Base-by-base conservation (phyloP, 2,329 filamentous ascomycete genomes). In the Lomentospora prolificans region DNA sequence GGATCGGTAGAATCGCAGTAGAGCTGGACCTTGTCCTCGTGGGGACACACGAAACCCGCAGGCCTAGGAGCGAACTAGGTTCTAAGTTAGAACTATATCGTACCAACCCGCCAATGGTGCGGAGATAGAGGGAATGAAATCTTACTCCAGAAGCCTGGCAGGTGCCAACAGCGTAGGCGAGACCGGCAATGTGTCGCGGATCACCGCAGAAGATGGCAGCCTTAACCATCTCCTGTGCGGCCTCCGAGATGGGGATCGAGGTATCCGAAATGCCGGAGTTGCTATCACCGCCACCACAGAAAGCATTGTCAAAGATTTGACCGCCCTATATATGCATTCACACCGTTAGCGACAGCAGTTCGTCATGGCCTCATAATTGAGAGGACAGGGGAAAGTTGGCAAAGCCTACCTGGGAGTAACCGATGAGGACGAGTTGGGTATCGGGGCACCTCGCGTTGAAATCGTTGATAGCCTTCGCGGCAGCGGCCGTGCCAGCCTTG, bases 1-100 rank as follows among this genome's bases (percentile, higher is more conserved):
- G 82, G 82, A 60, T 86, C 83, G 3, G 77, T 63, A 3, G 76
- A 69, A 61, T 87, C 83, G 66, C 84, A 86, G 73, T 86, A 86
- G 2, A 79, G 81, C 69, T 84, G 71, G 61, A 86, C 80, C 63
- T 61, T 64, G 10, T 68, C 64, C 33, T 19, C 55, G 27, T 72
- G 73, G 5, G 79, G 75, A 69, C 82, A 86, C 48, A 67, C 69
- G 66, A 82, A 85, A 25, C 80, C 80, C 3, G 71, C 62, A 0
- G 80, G 75, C 3, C 82, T 78, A 30, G 81, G 76, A 54, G 80
- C 79, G 58, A 86, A 86, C 81, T 85, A 57, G 2, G 51, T 27
- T 7, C 9, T 14, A 12, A 27, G 14, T 53, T 9, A 39, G n/a
- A 7, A 39, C n/a, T n/a, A n/a, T n/a, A n/a, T n/a, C n/a, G n/a